phyloP scores from a whole-genome alignment of 106 monocot species.

The Apostasia shenzhenica region DNA sequence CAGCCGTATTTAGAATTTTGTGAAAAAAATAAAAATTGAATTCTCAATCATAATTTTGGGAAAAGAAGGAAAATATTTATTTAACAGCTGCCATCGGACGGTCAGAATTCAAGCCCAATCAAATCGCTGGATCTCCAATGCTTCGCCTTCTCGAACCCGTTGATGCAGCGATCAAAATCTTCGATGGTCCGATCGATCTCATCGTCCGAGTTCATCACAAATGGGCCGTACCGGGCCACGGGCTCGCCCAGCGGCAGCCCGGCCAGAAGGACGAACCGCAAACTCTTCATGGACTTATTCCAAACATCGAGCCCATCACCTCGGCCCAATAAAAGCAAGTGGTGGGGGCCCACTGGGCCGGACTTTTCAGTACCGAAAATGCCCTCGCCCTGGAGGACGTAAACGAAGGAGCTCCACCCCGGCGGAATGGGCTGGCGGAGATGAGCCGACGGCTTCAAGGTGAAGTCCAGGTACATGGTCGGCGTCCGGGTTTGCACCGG shows the following conservation, averaged over 20 bases:
- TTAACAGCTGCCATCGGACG: too few relatives aligned
- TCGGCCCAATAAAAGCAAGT: slow-evolving; percentile 38
- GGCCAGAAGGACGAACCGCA: slow-evolving; percentile 65
- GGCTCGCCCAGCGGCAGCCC: slow-evolving; percentile 79
- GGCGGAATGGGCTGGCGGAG: slow-evolving; percentile 38
- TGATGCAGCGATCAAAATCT: slow-evolving; percentile 48
- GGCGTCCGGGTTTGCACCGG: slow-evolving; percentile 69
- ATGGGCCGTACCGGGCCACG: slow-evolving; percentile 67
- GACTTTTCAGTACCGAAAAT: slow-evolving; percentile 29
- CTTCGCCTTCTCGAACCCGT: slow-evolving; percentile 87
- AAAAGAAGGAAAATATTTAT: too few relatives aligned
- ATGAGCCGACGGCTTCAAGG: slow-evolving; percentile 32
- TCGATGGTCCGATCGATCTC: slow-evolving; percentile 73
- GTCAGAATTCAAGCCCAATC: slow-evolving; percentile 4
- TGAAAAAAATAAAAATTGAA: too few relatives aligned
- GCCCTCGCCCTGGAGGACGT: slow-evolving; percentile 70
- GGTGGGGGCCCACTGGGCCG: slow-evolving; percentile 29
- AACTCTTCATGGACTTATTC: slow-evolving; percentile 35
- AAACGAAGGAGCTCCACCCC: slow-evolving; percentile 61
- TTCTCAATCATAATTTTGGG: too few relatives aligned
- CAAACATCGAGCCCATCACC: slow-evolving; percentile 71
- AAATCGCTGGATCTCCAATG: slow-evolving; percentile 57
- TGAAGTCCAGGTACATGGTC: slow-evolving; percentile 77
- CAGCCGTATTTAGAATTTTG: too few relatives aligned
- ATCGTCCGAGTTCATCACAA: slow-evolving; percentile 81